Base-by-base conservation (phyloP, 2,329 filamentous ascomycete genomes). In the Aureobasidium pullulans region DNA sequence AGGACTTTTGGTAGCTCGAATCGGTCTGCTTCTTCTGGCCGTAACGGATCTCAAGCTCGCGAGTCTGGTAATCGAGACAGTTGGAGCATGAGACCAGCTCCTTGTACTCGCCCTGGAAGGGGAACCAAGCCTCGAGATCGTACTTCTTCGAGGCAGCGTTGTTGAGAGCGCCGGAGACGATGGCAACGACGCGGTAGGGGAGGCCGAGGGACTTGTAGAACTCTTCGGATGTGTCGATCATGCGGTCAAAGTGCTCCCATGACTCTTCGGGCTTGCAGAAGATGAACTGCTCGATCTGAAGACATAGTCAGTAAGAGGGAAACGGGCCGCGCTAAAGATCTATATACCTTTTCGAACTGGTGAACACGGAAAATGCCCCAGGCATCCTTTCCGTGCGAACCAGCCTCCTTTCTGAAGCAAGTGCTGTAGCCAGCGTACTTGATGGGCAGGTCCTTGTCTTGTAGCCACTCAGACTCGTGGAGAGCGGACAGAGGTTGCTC, bases 341-440 rank as follows among this genome's bases (percentile, higher is more conserved):
- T 23, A 19, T n/a, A 29, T 52, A 84, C 86, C 83, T 95, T 96
- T 74, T 97, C 93, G 69, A 97, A 99, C 73, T 99, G 93, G 73
- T 99, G 94, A 31, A 97, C 92, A 64, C 94, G 87, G 83, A 96
- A 99, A 63, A 97, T 90, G 60, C 94, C 94, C 94, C 94, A 99
- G 1, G 93, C 93, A 72, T 99, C 91, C 71, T 90, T 88, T 32
- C 91, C 88, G 70, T 94, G 93, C 19, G 89, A 86, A 57, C 94
- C 94, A 42, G 94, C 94, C 73, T 99, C 94, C 76, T 95, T 92
- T 66, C 94, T 84, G 80, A 96, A 99, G 75, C 92, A 96, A 32
- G 93, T 96, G 67, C 87, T 92, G 79, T 93, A 96, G 7, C 94
- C 94, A 44, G 90, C 78, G 66, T 80, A 88, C 80, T 91, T 96